These are phyloP conservation scores for Salicornia ramosissima DNA, from an alignment of 148 eudicot species.

Conservation along the genomic window DNA sequence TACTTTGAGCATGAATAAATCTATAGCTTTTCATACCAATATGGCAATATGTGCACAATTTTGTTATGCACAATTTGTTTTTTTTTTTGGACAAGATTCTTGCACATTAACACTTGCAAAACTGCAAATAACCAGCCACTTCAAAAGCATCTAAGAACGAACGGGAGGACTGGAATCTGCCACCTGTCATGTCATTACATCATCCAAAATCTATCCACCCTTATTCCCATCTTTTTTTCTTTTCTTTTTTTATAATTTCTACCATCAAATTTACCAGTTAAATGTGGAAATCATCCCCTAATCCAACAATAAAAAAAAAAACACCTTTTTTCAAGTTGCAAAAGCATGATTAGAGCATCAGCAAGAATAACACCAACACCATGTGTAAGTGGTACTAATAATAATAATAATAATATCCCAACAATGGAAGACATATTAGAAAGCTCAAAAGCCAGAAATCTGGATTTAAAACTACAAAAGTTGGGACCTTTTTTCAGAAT, in stretches of 20 bases:
- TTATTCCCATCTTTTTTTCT: background rate
- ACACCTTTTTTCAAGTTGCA: background rate
- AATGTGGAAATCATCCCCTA: background rate
- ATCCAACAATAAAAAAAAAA: background rate
- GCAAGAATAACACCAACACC: background rate
- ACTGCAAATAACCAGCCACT: background rate
- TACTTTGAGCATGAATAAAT: too few species aligned
- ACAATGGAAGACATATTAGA: slow-evolving; percentile 24
- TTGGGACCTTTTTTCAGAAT: slow-evolving; percentile 86
- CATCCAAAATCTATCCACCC: slow-evolving; percentile 1
- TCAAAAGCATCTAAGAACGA: background rate
- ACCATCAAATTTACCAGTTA: background rate
- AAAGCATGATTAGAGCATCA: slow-evolving; percentile 17
- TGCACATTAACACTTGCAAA: too few species aligned
- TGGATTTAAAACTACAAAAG: slow-evolving; percentile 56
- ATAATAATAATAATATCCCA: too few species aligned
- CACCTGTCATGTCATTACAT: background rate
- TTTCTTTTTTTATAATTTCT: background rate
- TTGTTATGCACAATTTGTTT: too few species aligned
- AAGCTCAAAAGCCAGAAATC: slow-evolving; percentile 43
- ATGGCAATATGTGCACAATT: too few species aligned
- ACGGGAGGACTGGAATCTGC: background rate
- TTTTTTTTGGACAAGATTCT: too few species aligned
- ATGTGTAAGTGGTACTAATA: background rate
- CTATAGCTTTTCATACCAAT: too few species aligned